phyloP scores from a whole-genome alignment of 2,329 filamentous ascomycete genomes.

The Trichoderma sp. region DNA sequence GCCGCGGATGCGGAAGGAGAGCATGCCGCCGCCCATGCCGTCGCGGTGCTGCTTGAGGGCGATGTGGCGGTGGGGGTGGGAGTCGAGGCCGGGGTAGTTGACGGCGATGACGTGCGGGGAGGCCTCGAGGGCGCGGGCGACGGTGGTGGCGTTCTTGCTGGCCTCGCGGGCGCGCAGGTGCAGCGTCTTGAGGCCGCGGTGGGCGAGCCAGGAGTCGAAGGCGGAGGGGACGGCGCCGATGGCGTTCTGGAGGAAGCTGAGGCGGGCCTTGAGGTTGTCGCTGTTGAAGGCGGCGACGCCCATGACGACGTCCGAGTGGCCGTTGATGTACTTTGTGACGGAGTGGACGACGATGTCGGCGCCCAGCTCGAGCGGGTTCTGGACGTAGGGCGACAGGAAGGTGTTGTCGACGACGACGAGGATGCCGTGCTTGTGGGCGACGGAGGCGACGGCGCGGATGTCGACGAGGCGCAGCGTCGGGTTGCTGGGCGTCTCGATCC shows the following conservation, averaged over 20 bases:
- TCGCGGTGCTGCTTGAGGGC: slow-evolving; percentile 89
- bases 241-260: slow-evolving; percentile 94
- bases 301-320: slow-evolving; percentile 96
- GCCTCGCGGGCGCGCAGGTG: slow-evolving; percentile 90
- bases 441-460: slow-evolving; percentile 79
- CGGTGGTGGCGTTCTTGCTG: slow-evolving; percentile 73
- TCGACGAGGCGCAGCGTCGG: slow-evolving; percentile 92
- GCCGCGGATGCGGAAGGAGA: slow-evolving; percentile 90
- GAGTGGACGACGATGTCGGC: slow-evolving; percentile 96
- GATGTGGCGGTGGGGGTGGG: slow-evolving; percentile 83
- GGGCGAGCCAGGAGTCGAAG: slow-evolving; percentile 97
- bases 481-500: slow-evolving; percentile 94
- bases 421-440: slow-evolving; percentile 85
- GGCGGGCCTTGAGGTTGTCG: slow-evolving; percentile 71
- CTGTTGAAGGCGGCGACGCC: slow-evolving; percentile 95
- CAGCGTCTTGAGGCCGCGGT: slow-evolving; percentile 94
- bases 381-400: slow-evolving; percentile 93
- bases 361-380: slow-evolving; percentile 93
- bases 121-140: slow-evolving; percentile 75
- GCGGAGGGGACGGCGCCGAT: slow-evolving; percentile 92
- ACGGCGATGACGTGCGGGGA: slow-evolving; percentile 84
- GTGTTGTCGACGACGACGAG: slow-evolving; percentile 99
- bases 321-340: slow-evolving; percentile 99
- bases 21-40: slow-evolving; percentile 95
- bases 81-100: slow-evolving; percentile 91